Base-by-base conservation (phyloP, 371 early-diverging fungal genomes). In the Mucor sp. region DNA sequence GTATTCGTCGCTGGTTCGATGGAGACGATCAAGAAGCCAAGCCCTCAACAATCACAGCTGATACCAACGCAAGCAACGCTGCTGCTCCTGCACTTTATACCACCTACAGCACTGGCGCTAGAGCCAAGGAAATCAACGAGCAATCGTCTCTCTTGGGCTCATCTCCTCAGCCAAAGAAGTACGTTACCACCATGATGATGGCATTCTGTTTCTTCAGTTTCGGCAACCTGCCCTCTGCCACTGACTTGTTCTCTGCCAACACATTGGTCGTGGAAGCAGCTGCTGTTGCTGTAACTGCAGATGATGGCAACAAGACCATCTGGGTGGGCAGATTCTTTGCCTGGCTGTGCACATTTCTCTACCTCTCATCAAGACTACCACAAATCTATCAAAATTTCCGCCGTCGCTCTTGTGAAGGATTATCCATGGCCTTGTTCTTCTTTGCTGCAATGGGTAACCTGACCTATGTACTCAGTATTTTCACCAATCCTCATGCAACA, bases 361-460 rank as follows among this genome's bases (percentile, higher is more conserved):
- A 93, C 66, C 74, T 93, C 5, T 74, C 86, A 0, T 87, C 88
- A 32, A 78, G 93, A 9, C 63, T 90, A 53, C 92, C 93, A 6
- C 93, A 93, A 70, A 85, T 93, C 57, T 80, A 78, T 71, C 85
- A 85, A 60, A 89, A 89, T 64, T 82, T 72, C 58, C 66, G 70
- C 8, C 80, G 92, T 25, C 75, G 81, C 23, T 91, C 92, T 0
- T 85, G 86, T 11, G 79, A 88, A 63, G 91, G 92, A 0, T 74
- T 93, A 6, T 82, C 90, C 1, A 87, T 91, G 66, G 69, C 84
- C 19, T 80, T 93, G 79, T 92, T 93, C 76, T 70, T 84, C 33
- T 90, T 84, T 74, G 92, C 93, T 0, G 88, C 88, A 4, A 77
- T 85, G 74, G 93, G 91, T 1, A 93, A 93, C 57, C 61, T 89